Conservation (phyloP, 1,284 basidiomycete species). For the Abortiporus biennis region DNA sequence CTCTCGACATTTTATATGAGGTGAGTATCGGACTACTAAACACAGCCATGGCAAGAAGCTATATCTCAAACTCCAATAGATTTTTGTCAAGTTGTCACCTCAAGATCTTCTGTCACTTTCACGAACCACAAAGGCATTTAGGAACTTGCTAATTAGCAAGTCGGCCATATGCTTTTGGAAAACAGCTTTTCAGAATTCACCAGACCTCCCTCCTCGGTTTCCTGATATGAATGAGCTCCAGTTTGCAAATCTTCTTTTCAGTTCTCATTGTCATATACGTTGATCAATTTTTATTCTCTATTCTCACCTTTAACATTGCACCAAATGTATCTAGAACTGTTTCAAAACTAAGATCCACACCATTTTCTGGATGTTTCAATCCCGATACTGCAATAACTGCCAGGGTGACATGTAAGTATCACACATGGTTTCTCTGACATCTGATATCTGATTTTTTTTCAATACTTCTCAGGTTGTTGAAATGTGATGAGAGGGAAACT, state of each 20-base stretch:
- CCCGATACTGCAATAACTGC: constrained; percentile 6
- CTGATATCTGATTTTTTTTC: too few relatives aligned
- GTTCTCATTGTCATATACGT: constrained; percentile 12
- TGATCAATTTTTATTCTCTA: neutral
- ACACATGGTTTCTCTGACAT: neutral
- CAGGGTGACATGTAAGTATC: neutral
- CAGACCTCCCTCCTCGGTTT: constrained; percentile 12
- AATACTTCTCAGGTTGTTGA: too few relatives aligned
- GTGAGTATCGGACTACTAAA: neutral
- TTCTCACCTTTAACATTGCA: neutral
- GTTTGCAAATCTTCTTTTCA: constrained; percentile 13
- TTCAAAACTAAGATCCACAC: neutral
- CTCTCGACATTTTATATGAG: neutral
- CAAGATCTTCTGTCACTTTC: constrained; percentile 13
- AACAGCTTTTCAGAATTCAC: constrained; percentile 4
- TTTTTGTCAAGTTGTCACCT: constrained; percentile 9
- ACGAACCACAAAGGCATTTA: constrained; percentile 10
- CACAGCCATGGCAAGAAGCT: neutral
- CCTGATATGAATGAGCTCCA: constrained; percentile 12
- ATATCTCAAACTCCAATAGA: constrained; percentile 2
- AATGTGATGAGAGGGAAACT: too few relatives aligned
- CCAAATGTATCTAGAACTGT: constrained; percentile 3
- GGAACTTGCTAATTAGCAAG: constrained; percentile 9
- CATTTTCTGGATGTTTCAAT: constrained; percentile 3
- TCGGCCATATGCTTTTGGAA: constrained; percentile 10